These are phyloP conservation scores for Monocercomonoides exilis DNA, from an alignment of 78 protist species.

Conservation along the genomic window DNA sequence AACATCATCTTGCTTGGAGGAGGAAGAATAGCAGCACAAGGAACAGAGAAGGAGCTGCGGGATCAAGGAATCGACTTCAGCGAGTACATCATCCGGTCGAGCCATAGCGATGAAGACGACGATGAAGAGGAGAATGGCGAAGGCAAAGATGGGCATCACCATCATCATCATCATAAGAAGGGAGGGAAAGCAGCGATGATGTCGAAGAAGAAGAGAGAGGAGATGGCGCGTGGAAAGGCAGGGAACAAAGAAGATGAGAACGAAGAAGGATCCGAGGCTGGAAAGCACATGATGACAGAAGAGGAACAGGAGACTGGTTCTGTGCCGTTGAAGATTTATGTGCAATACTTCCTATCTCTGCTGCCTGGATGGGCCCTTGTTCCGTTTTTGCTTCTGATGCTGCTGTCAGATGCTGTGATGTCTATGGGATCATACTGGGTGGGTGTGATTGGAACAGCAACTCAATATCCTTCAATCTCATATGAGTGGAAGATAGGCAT, in stretches of 20 bases:
- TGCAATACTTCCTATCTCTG: neutral
- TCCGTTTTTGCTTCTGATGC: neutral
- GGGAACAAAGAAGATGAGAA: neutral
- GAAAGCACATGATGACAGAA: neutral
- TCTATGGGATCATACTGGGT: neutral
- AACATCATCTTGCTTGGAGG: slow-evolving; percentile 31
- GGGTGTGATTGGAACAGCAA: neutral
- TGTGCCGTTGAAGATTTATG: neutral
- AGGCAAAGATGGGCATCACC: too few species aligned
- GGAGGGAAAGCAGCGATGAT: neutral
- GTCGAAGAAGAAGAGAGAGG: neutral
- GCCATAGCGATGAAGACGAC: neutral
- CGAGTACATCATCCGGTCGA: slow-evolving; percentile 1
- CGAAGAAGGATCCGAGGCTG: neutral
- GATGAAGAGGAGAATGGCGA: neutral
- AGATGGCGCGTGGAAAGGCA: too few species aligned
- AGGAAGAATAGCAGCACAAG: neutral
- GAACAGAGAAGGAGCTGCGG: neutral
- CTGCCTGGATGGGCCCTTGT: neutral
- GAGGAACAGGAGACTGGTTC: slow-evolving; percentile 12
- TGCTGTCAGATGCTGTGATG: neutral
- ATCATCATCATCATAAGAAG: too few species aligned
- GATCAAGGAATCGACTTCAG: neutral
- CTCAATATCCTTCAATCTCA: neutral
- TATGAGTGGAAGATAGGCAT: neutral